phyloP scores from a whole-genome alignment of 495 filamentous ascomycete genomes.

The Friedmanniomyces simplex region DNA sequence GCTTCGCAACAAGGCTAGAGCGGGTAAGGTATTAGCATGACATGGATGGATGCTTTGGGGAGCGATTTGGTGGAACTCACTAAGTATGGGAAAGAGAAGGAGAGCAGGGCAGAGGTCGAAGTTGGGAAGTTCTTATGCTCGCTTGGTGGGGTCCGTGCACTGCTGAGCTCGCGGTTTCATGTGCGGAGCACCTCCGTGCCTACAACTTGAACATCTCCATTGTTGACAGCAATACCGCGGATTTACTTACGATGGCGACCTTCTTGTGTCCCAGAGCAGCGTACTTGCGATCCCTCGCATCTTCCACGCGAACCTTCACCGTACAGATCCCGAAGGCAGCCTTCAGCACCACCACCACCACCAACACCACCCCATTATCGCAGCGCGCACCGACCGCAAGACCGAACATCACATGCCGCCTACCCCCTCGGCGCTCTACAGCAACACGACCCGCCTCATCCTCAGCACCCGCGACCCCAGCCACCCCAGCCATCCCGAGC shows the following conservation, averaged over 20 bases:
- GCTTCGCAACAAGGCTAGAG: constrained; percentile 2
- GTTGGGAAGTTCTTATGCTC: too few species aligned
- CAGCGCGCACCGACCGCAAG: neutral
- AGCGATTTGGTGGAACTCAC: too few species aligned
- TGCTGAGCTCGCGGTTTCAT: too few species aligned
- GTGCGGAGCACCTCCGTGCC: too few species aligned
- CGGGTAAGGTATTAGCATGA: neutral
- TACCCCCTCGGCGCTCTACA: neutral
- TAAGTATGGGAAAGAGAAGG: too few species aligned
- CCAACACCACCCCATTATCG: neutral
- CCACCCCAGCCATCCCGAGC: neutral
- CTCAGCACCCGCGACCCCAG: neutral
- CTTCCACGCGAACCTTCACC: neutral
- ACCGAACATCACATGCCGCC: neutral
- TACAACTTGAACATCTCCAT: too few species aligned
- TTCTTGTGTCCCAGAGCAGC: constrained; percentile 2
- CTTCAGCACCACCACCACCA: neutral
- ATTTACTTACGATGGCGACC: constrained; percentile 7
- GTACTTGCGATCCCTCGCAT: neutral
- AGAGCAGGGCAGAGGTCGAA: too few species aligned
- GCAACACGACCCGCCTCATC: neutral
- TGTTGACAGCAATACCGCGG: too few species aligned
- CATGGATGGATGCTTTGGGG: neutral
- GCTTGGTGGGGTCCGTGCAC: too few species aligned
- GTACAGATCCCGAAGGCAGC: neutral